Conservation (phyloP, 2,329 filamentous ascomycete species). For the Hirsutella thompsonii region DNA sequence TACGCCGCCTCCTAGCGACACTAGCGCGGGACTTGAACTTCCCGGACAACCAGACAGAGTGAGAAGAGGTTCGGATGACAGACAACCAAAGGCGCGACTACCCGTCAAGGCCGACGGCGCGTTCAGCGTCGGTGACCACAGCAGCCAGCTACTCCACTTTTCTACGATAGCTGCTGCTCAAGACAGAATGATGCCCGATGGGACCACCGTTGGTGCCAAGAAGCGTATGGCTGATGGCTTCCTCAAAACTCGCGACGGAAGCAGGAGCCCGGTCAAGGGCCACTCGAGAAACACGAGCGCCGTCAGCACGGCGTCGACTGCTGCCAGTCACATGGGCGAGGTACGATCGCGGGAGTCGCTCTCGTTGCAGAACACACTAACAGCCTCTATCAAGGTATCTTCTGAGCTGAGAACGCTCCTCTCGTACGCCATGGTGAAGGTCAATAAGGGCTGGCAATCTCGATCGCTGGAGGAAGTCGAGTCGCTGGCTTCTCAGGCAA, state of each 20-base stretch:
- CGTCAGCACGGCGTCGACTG: conserved; percentile 44
- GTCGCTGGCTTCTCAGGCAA: conserved; percentile 54
- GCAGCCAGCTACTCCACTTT: conserved; percentile 43
- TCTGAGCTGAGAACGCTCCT: conserved; percentile 71
- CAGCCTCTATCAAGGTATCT: conserved; percentile 44
- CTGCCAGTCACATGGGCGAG: conserved; percentile 64
- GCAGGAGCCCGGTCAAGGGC: conserved; percentile 34
- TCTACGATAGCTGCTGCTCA: conserved; percentile 44
- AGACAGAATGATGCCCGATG: conserved; percentile 29
- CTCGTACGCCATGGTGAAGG: conserved; percentile 88
- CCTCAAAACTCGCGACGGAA: conserved; percentile 42
- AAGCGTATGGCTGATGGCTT: conserved; percentile 70
- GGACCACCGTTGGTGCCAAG: conserved; percentile 26
- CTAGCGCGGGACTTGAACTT: conserved; percentile 6
- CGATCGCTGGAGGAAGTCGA: conserved; percentile 69
- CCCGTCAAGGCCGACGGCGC: conserved; percentile 6
- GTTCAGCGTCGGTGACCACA: conserved; percentile 22
- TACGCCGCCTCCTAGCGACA: conserved; percentile 16
- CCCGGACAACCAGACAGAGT: neutral
- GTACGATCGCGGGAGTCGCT: conserved; percentile 33
- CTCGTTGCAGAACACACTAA: neutral
- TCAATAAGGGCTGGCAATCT: conserved; percentile 79
- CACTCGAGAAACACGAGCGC: conserved; percentile 64
- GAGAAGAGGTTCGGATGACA: neutral
- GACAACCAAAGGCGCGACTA: neutral